Evolutionary conservation across 1,284 basidiomycete genomes (phyloP).

Genomic region (Tylopilus orsonianus): DNA sequence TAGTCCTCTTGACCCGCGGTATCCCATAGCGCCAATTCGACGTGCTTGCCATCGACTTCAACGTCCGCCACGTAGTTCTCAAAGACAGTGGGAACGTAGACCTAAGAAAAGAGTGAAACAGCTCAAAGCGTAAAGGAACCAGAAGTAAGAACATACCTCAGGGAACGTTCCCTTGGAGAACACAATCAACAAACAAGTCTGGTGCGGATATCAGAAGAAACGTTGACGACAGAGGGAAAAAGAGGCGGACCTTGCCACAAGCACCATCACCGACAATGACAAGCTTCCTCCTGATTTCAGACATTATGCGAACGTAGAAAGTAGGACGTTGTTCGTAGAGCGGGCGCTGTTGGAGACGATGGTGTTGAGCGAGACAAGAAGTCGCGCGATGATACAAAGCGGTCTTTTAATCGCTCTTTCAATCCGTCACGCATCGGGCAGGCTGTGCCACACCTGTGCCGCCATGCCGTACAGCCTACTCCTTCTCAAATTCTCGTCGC

Average conservation of each 20-base stretch:
- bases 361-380: conserved; percentile 40
- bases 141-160: conserved; percentile 52
- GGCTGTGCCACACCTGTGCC: conserved; percentile 36
- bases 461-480: conserved; percentile 22
- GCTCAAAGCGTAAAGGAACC: conserved; percentile 1
- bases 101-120: conserved; percentile 43
- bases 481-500: not conserved
- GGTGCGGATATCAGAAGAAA: conserved; percentile 24
- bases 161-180: conserved; percentile 94
- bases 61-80: conserved; percentile 91
- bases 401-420: conserved; percentile 38
- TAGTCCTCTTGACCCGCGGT: conserved; percentile 92
- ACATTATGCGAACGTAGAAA: conserved; percentile 46
- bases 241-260: conserved; percentile 66
- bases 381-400: conserved; percentile 38
- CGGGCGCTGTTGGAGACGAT: conserved; percentile 38
- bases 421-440: conserved; percentile 23
- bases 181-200: conserved; percentile 84
- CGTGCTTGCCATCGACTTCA: conserved; percentile 88
- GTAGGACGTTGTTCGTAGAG: conserved; percentile 31
- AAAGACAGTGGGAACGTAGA: conserved; percentile 92
- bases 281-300: conserved; percentile 76
- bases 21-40: conserved; percentile 94
- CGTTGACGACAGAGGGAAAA: conserved; percentile 1
- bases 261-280: conserved; percentile 83